These are phyloP conservation scores for Cercospora sp. DNA, from an alignment of 2,329 filamentous ascomycete genomes.

Conservation along the genomic window DNA sequence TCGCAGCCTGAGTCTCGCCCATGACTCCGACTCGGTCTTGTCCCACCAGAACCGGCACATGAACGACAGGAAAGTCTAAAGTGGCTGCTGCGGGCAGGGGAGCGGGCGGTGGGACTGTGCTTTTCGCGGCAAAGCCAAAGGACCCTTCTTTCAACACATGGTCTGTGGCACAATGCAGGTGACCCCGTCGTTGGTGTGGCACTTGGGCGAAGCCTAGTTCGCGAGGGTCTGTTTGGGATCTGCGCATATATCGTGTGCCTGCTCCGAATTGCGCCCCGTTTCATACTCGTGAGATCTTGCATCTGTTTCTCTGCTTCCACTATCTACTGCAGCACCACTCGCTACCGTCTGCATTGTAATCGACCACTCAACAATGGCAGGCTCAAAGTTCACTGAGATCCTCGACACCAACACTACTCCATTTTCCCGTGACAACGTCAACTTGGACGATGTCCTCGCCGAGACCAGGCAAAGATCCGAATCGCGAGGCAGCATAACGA, in stretches of 20 bases:
- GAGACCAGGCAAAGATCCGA: slow-evolving; percentile 37
- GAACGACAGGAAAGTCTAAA: not conserved
- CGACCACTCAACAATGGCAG: slow-evolving; percentile 30
- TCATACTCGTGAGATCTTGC: not conserved
- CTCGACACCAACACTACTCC: slow-evolving; percentile 36
- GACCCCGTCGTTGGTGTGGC: slow-evolving; percentile 6
- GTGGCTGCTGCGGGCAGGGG: not conserved
- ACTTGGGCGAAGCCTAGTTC: slow-evolving; percentile 6
- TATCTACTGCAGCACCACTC: not conserved
- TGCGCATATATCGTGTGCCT: slow-evolving; percentile 11
- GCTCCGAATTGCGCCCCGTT: not conserved
- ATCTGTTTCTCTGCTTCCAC: not conserved
- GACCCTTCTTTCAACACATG: slow-evolving; percentile 2
- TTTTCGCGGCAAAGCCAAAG: not conserved
- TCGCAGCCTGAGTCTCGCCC: not conserved
- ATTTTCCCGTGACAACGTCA: slow-evolving; percentile 40
- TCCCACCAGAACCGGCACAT: slow-evolving; percentile 11
- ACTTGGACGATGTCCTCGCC: slow-evolving; percentile 39
- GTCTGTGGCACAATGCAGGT: slow-evolving; percentile 3
- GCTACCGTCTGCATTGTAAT: not conserved
- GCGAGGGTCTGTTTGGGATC: slow-evolving; percentile 16
- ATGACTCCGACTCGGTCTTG: slow-evolving; percentile 8
- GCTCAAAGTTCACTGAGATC: slow-evolving; percentile 42
- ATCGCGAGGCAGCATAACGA: slow-evolving; percentile 32
- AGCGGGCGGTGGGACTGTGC: not conserved